Evolutionary conservation across 495 filamentous ascomycete species (phyloP), one percentile per base, ranked within the genome.

Genomic region (Staphylotrichum tortipilum): DNA sequence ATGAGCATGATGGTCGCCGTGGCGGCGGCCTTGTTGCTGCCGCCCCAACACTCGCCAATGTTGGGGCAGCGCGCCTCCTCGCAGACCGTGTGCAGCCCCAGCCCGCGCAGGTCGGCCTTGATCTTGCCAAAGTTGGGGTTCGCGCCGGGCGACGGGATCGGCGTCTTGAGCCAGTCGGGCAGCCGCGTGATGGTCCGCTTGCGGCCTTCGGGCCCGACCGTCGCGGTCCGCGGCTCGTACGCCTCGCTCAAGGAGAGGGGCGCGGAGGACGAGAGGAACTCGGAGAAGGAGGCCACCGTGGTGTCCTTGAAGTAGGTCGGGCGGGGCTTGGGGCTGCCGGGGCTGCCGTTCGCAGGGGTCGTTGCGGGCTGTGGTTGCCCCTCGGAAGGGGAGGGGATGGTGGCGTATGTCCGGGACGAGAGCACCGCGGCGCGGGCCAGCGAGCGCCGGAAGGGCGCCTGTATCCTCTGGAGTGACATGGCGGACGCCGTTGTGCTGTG

Each of bases 1-100:
- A 97, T 96, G 7, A 97, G 74, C 94, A 98, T 97, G 70, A 98
- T 97, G 8, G 92, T 98, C 0, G 94, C 92, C 22, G 92, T 98
- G 2, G 94, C 94, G 19, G 88, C 82, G 41, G 82, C 78, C 70
- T 95, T 95, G 66, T 85, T 80, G 57, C 70, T 77, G 29, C 92
- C 92, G 48, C 92, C 92, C 92, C 92, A 98, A 75, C 92, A 98
- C 65, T 95, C 89, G 53, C 84, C 88, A 44, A 98, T 97, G 65
- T 98, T 98, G 35, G 92, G 92, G 65, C 92, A 98, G 26, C 89
- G 79, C 14, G 92, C 92, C 70, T 98, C 94, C 70, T 98, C 92
- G 66, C 92, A 98, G 12, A 98, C 92, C 7, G 92, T 98, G 63
- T 96, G 90, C 30, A 98, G 71, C 45, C 84, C 83, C 48, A 98